Percentiles rank a stretch among this genome's conserved stretches.
phyloP scores from a whole-genome alignment of 129 eudicot genomes.

The Saussurea involucrata region DNA sequence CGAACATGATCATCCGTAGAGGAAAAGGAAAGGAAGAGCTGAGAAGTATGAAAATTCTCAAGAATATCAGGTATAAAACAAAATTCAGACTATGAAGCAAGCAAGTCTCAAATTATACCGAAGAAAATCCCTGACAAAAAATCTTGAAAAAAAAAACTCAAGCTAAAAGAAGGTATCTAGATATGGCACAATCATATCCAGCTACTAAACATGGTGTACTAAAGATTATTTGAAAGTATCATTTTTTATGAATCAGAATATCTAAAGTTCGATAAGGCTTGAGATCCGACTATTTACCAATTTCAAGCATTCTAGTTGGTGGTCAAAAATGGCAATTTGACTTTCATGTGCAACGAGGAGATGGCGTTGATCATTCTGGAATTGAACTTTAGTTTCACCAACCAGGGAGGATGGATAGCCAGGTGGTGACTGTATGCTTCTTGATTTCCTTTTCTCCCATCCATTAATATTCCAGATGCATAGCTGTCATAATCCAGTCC shows the following conservation, averaged over 20 bases:
- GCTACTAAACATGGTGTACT: neutral
- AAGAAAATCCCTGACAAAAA: neutral
- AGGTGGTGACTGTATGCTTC: conserved; percentile 65
- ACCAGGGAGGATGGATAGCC: conserved; percentile 46
- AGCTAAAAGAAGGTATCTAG: neutral
- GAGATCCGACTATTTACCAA: conserved; percentile 36
- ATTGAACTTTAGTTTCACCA: conserved; percentile 80
- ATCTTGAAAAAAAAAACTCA: neutral
- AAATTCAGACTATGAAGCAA: neutral
- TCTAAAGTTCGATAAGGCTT: no score
- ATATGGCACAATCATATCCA: neutral
- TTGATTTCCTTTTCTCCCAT: conserved; percentile 76
- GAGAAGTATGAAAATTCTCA: neutral
- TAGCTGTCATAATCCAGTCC: conserved; percentile 34
- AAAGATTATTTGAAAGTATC: no score
- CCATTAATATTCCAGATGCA: conserved; percentile 71
- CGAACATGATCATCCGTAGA: neutral
- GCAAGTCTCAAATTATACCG: neutral
- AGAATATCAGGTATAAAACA: neutral
- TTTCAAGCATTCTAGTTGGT: conserved; percentile 70
- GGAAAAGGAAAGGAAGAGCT: neutral
- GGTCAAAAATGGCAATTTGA: conserved; percentile 65
- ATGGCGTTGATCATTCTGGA: conserved; percentile 72
- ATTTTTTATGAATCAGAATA: no score
- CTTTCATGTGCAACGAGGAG: conserved; percentile 76